Evolutionary conservation across 2,329 filamentous ascomycete species (phyloP).

Genomic region (Penicillium sp.): DNA sequence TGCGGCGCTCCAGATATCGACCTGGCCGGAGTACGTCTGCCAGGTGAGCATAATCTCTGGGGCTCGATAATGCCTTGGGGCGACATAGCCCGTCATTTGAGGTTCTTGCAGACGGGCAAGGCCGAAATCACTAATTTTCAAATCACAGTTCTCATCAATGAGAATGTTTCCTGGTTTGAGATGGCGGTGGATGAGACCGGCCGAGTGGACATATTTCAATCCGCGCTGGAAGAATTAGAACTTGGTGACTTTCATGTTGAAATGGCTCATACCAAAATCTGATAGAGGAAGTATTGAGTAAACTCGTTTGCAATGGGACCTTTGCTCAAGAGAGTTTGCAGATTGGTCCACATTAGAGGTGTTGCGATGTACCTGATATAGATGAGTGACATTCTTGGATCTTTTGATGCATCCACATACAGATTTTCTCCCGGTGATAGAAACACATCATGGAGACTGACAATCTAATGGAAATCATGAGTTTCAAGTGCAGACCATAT

Average conservation of each 20-base stretch:
- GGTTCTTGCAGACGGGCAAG: slow-evolving; percentile 94
- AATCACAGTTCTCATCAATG: slow-evolving; percentile 97
- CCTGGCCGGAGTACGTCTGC: slow-evolving; percentile 98
- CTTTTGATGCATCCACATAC: slow-evolving; percentile 48
- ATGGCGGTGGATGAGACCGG: slow-evolving; percentile 93
- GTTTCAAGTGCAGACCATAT: not conserved
- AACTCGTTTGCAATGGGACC: slow-evolving; percentile 96
- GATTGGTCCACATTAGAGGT: slow-evolving; percentile 89
- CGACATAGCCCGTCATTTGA: slow-evolving; percentile 98
- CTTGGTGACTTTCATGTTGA: not conserved
- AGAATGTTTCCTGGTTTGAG: slow-evolving; percentile 97
- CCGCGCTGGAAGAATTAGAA: slow-evolving; percentile 61
- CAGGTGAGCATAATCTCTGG: slow-evolving; percentile 99
- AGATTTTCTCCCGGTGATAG: slow-evolving; percentile 98
- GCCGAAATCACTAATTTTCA: slow-evolving; percentile 98
- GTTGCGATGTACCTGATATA: slow-evolving; percentile 82
- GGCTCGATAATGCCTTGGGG: slow-evolving; percentile 94
- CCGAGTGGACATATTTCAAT: slow-evolving; percentile 97
- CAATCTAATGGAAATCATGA: no score
- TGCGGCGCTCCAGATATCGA: slow-evolving; percentile 97
- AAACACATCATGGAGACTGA: slow-evolving; percentile 97
- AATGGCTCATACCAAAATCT: slow-evolving; percentile 71
- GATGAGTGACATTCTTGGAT: slow-evolving; percentile 4
- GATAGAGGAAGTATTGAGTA: slow-evolving; percentile 98
- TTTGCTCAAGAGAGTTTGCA: slow-evolving; percentile 87